Evolutionary conservation across 2,329 filamentous ascomycete genomes (phyloP).

Genomic region (Fusarium liriodendri): DNA sequence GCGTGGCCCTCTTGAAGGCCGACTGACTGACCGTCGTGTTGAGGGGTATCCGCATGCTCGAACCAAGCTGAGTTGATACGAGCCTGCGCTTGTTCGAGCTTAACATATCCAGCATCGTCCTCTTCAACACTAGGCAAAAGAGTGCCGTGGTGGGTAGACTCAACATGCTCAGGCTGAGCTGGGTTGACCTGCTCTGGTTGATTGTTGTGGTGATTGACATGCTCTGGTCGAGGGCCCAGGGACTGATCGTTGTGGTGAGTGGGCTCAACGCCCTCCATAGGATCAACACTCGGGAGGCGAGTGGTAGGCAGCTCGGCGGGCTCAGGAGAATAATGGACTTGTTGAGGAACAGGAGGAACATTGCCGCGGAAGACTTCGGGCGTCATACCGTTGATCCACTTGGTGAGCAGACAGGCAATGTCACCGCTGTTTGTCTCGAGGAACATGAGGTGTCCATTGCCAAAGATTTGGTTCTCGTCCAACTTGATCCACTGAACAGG

Average conservation of each 20-base stretch:
- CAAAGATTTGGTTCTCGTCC: slow-evolving; percentile 55
- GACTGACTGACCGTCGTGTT: neutral
- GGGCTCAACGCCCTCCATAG: neutral
- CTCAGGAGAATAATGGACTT: neutral
- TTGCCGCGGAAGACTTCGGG: neutral
- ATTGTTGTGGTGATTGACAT: neutral
- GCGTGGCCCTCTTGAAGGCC: neutral
- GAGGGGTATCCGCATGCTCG: neutral
- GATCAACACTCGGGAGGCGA: neutral
- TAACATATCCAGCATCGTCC: neutral
- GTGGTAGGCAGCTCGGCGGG: neutral
- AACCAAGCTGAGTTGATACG: neutral
- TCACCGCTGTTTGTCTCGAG: slow-evolving; percentile 63
- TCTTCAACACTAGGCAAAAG: no score
- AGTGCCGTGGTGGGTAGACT: no score
- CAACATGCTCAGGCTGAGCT: neutral
- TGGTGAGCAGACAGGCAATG: slow-evolving; percentile 52
- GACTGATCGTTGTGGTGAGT: neutral
- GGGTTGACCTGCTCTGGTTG: neutral
- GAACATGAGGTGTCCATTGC: slow-evolving; percentile 68
- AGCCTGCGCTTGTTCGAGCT: neutral
- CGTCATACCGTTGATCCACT: slow-evolving; percentile 49
- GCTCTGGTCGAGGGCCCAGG: neutral
- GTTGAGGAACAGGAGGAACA: neutral
- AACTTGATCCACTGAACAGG: slow-evolving; percentile 57